Evolutionary conservation across 2,329 filamentous ascomycete species (phyloP), one percentile per base, ranked within the genome.

Genomic region (Achaetomium macrosporum): DNA sequence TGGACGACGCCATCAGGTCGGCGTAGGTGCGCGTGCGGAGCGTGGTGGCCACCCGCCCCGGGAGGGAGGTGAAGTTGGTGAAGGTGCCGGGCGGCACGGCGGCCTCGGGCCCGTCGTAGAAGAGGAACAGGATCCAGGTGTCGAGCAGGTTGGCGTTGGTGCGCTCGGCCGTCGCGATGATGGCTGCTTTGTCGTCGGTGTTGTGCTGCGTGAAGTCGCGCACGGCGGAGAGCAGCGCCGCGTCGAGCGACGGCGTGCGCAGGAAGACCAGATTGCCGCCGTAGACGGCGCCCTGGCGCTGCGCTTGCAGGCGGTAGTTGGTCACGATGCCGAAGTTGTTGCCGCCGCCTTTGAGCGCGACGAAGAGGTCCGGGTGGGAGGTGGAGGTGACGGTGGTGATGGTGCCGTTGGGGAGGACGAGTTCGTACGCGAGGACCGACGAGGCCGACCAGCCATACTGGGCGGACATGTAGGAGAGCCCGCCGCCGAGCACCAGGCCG

Each of bases 91-190:
- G 61, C 0, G 82, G 81, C 0, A 75, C 75, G 47, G 67, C 65
- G 0, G 31, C 20, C 31, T 36, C 43, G 1, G 74, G 72, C 1
- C 78, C 82, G 63, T 85, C 78, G 64, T 84, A 85, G 68, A 82
- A 84, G 35, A 82, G 63, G 65, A 84, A 84, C 54, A 85, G 65
- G 53, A 81, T 72, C 78, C 79, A 83, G 17, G 77, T 69, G 55
- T 82, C 71, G 43, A 81, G 58, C 0, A 74, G 53, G 11, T 70
- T 69, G 2, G 71, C 62, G 3, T 68, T 57, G 0, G 72, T 72
- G 15, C 75, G 69, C 60, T 80, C 73, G 2, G 74, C 72, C 0
- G 79, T 84, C 43, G 78, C 65, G 56, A 84, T 84, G 42, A 85
- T 75, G 12, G 74, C 79, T 1, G 81, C 82, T 63, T 82, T 83